These are phyloP conservation scores for Blastobotrys petasosporus DNA, from an alignment of 1,139 yeast genomes.

Conservation along the genomic window DNA sequence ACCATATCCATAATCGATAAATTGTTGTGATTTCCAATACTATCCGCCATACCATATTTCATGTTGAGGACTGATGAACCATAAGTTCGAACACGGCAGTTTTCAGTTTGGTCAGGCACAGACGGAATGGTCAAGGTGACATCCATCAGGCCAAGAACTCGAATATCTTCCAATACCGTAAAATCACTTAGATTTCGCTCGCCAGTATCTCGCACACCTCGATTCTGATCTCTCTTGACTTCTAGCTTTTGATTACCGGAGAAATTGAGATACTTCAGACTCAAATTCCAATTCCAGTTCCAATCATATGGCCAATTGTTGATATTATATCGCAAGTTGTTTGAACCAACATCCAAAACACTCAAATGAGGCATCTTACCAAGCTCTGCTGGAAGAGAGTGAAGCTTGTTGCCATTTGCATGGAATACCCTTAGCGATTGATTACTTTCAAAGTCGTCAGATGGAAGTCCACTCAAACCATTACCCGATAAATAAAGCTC, in stretches of 20 bases:
- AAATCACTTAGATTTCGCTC: slow-evolving; percentile 62
- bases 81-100: slow-evolving; percentile 84
- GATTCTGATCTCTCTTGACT: slow-evolving; percentile 58
- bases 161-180: slow-evolving; percentile 62
- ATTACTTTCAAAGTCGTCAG: slow-evolving; percentile 71
- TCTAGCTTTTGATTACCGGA: slow-evolving; percentile 92
- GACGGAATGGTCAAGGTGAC: slow-evolving; percentile 78
- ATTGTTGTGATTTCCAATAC: slow-evolving; percentile 62
- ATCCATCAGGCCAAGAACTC: slow-evolving; percentile 84
- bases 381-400: slow-evolving; percentile 84
- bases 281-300: slow-evolving; percentile 90
- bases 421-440: slow-evolving; percentile 54
- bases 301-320: slow-evolving; percentile 95
- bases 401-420: slow-evolving; percentile 78
- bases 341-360: slow-evolving; percentile 86
- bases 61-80: slow-evolving; percentile 75
- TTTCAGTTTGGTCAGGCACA: slow-evolving; percentile 82
- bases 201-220: slow-evolving; percentile 25
- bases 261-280: slow-evolving; percentile 73
- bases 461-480: slow-evolving; percentile 68
- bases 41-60: slow-evolving; percentile 89
- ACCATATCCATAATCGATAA: slow-evolving; percentile 80
- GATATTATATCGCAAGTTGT: slow-evolving; percentile 82
- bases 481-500: slow-evolving; percentile 85
- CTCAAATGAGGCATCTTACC: slow-evolving; percentile 60